Conservation (phyloP, 768 basidiomycete genomes). For the Mycena kentingensis region DNA sequence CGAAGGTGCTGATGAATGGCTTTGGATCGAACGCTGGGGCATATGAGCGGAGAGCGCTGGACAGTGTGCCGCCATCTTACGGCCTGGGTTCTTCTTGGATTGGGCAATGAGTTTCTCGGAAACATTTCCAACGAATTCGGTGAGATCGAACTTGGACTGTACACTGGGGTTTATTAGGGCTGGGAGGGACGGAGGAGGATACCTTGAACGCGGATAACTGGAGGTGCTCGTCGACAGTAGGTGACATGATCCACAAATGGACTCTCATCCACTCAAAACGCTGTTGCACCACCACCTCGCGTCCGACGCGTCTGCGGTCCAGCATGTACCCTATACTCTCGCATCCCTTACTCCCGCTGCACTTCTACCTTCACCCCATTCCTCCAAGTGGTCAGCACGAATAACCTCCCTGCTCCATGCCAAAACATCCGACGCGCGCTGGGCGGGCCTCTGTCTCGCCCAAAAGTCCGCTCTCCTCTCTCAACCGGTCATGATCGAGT, state of each 20-base stretch:
- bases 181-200: background rate
- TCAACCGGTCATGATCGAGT: slow-evolving; percentile 62
- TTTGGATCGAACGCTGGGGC: slow-evolving; percentile 86
- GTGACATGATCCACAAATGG: slow-evolving; percentile 38
- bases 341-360: slow-evolving; percentile 52
- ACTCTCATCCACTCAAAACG: slow-evolving; percentile 57
- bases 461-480: slow-evolving; percentile 64
- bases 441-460: slow-evolving; percentile 80
- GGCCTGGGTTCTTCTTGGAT: slow-evolving; percentile 82
- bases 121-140: slow-evolving; percentile 82
- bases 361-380: slow-evolving; percentile 64
- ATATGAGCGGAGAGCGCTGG: slow-evolving; percentile 5
- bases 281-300: slow-evolving; percentile 73
- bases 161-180: slow-evolving; percentile 7
- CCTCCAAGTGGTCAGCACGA: slow-evolving; percentile 75
- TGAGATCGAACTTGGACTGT: slow-evolving; percentile 88
- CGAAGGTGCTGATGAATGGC: slow-evolving; percentile 91
- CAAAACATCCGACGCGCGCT: slow-evolving; percentile 73
- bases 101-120: slow-evolving; percentile 87
- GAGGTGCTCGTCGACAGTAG: slow-evolving; percentile 51
- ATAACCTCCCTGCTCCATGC: slow-evolving; percentile 75
- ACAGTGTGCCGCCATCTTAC: no score
- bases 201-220: slow-evolving; percentile 61
- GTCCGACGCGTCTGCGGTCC: slow-evolving; percentile 62
- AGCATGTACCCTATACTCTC: slow-evolving; percentile 62